These are phyloP conservation scores for Heliocybe sulcata DNA, from an alignment of 1,284 basidiomycete genomes.

Conservation along the genomic window DNA sequence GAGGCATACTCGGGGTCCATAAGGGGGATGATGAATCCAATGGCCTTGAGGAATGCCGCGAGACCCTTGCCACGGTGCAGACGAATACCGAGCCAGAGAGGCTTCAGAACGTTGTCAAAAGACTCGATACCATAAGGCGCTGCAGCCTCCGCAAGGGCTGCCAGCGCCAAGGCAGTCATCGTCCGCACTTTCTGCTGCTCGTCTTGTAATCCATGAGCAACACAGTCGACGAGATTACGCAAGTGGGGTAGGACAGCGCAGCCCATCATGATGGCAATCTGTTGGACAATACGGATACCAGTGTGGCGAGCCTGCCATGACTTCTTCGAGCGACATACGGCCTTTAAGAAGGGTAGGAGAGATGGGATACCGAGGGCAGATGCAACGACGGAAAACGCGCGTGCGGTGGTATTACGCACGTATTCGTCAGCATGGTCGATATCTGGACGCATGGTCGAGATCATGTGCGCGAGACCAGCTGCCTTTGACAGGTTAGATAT, in stretches of 20 bases:
- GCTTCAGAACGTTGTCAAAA: slow-evolving; percentile 97
- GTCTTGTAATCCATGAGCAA: slow-evolving; percentile 92
- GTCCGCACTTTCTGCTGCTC: slow-evolving; percentile 99
- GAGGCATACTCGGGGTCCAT: slow-evolving; percentile 99
- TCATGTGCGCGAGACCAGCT: slow-evolving; percentile 99
- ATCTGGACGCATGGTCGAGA: slow-evolving; percentile 99
- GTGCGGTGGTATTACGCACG: slow-evolving; percentile 97
- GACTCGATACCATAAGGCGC: slow-evolving; percentile 99
- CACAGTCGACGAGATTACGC: slow-evolving; percentile 93
- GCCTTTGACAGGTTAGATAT: slow-evolving; percentile 99
- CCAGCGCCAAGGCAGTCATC: slow-evolving; percentile 97
- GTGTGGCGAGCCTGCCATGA: slow-evolving; percentile 99
- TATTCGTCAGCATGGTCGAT: slow-evolving; percentile 99
- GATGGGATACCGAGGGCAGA: slow-evolving; percentile 98
- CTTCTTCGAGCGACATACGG: slow-evolving; percentile 97
- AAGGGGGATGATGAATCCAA: slow-evolving; percentile 98
- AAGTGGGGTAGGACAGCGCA: slow-evolving; percentile 98
- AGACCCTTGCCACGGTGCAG: slow-evolving; percentile 97
- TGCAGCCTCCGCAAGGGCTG: slow-evolving; percentile 93
- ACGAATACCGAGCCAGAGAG: slow-evolving; percentile 96
- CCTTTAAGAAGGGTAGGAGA: slow-evolving; percentile 95
- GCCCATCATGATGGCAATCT: slow-evolving; percentile 99
- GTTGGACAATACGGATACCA: slow-evolving; percentile 98
- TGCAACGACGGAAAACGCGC: slow-evolving; percentile 98
- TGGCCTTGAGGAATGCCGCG: slow-evolving; percentile 97